phyloP scores from a whole-genome alignment of 148 eudicot genomes.

The Silene latifolia region DNA sequence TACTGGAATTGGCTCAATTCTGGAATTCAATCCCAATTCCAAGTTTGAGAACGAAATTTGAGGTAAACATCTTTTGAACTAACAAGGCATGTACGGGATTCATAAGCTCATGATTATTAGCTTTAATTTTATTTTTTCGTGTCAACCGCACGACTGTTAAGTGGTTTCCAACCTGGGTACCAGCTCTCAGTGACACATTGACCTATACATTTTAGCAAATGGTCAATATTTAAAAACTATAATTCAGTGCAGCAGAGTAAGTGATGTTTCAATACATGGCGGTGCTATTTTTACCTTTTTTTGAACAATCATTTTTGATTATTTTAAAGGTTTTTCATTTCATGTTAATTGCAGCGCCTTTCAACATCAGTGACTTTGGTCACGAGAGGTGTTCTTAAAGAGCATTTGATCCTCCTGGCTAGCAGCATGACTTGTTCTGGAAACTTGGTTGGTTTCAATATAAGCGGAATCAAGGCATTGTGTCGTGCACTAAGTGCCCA shows the following conservation, averaged over 20 bases:
- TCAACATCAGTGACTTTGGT: constrained; percentile 91
- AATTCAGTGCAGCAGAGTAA: neutral
- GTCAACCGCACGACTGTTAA: no score
- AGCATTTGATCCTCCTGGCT: constrained; percentile 81
- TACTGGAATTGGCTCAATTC: no score
- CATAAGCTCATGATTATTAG: no score
- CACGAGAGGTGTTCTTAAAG: constrained; percentile 85
- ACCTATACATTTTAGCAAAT: no score
- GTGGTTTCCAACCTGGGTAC: no score
- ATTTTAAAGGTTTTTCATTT: neutral
- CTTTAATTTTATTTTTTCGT: no score
- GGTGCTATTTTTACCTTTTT: neutral
- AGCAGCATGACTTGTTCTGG: constrained; percentile 97
- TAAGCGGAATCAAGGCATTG: constrained; percentile 76
- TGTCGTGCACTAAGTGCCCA: constrained; percentile 61
- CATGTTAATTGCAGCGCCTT: constrained; percentile 59
- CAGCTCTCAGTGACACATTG: no score
- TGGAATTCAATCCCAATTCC: no score
- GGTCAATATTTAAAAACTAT: no score
- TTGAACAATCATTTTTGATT: neutral
- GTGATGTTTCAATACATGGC: neutral
- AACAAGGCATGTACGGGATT: no score
- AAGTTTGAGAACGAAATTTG: no score
- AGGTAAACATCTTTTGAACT: no score
- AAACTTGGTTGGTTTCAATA: constrained; percentile 74